Evolutionary conservation across 441 rosid species (phyloP), one percentile per base, ranked within the genome.

Genomic region (Brassica balearica): DNA sequence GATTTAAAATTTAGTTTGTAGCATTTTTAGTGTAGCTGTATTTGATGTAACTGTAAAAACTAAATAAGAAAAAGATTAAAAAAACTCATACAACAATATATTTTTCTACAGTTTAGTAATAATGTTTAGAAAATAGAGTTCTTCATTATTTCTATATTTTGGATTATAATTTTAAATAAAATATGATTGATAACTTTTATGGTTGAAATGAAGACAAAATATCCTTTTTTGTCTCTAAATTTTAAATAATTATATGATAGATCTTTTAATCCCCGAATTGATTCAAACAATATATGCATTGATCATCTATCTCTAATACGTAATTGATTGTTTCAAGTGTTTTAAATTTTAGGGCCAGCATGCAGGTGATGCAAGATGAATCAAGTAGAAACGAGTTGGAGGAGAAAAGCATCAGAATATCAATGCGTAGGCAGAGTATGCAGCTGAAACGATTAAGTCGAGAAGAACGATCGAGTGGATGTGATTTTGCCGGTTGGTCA

Each of bases 401-500:
- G 19, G 25, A 56, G 10, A 56, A 56, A 17, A 56, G 11, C 61
- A 56, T 56, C 61, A 7, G 23, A 56, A 56, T 8, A 53, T 53
- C 22, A 53, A 15, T 53, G 59, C 15, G 22, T 53, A 53, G 58
- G 58, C 20, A 53, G 58, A 5, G 58, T 4, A 56, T 7, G 22
- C 8, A 56, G 23, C 61, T 17, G 61, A 56, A 8, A 46, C 53
- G n/a, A 51, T 23, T 5, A 58, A 20, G 62, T 58, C 29, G 62
- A 58, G 62, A 58, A 23, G 29, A 58, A 58, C n/a, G 62, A 58
- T 46, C 12, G 6, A 20, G 62, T 8, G 62, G 6, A 9, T 58
- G 62, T 20, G n/a, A 58, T 58, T 58, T 58, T 58, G 27, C 60
- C 23, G 23, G 23, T 55, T 55, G 60, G 23, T 55, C 60, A 55